Evolutionary conservation across 139 green algal species (phyloP).

Genomic region (Axilococcus clingmanii): DNA sequence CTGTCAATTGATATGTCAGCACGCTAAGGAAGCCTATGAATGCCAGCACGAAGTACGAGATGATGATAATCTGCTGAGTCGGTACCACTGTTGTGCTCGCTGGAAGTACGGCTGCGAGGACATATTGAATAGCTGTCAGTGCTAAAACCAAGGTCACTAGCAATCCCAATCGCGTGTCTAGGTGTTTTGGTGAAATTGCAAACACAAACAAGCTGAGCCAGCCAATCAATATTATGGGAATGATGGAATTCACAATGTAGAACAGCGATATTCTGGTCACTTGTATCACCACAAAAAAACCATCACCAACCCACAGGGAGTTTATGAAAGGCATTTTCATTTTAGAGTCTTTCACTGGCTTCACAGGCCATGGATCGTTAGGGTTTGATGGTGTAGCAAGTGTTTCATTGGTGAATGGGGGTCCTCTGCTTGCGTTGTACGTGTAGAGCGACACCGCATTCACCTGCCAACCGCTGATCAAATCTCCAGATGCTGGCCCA

Average conservation of each 20-base stretch:
- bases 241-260: constrained; percentile 19
- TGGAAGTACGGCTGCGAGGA: constrained; percentile 4
- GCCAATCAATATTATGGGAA: constrained; percentile 18
- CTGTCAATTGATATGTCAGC: too few species aligned
- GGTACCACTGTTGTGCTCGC: not conserved
- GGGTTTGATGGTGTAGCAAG: too few species aligned
- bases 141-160: constrained; percentile 26
- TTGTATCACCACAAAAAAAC: constrained; percentile 1
- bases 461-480: not conserved
- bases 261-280: not conserved
- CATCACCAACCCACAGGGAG: too few species aligned
- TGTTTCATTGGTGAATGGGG: too few species aligned
- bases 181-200: constrained; percentile 7
- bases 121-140: constrained; percentile 3
- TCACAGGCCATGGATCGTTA: too few species aligned
- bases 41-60: not conserved
- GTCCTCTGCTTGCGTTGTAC: too few species aligned
- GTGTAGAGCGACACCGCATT: too few species aligned
- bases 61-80: not conserved
- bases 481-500: not conserved
- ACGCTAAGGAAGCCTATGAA: too few species aligned
- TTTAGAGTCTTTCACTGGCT: constrained; percentile 2
- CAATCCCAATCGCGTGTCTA: constrained; percentile 18
- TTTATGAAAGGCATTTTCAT: constrained; percentile 4
- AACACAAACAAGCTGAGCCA: constrained; percentile 22